These are phyloP conservation scores for Pythium myriotylum DNA, from an alignment of 352 stramenopile genomes.

Conservation along the genomic window DNA sequence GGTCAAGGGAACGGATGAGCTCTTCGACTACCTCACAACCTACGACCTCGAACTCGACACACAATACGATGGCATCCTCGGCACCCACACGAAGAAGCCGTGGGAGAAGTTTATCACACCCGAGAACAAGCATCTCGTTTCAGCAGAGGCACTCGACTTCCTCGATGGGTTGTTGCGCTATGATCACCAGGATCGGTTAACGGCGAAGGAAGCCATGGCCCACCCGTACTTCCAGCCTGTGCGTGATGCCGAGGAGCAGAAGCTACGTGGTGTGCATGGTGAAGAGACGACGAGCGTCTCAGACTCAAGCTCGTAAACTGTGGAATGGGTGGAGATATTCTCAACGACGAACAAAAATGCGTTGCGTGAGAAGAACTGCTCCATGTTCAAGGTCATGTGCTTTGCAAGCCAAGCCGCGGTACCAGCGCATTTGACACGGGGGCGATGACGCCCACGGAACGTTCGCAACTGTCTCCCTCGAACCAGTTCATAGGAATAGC, in stretches of 20 bases:
- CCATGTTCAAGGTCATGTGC: too few species aligned
- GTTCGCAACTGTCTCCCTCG: neutral
- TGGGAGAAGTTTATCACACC: conserved; percentile 99
- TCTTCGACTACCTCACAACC: conserved; percentile 98
- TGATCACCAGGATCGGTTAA: conserved; percentile 97
- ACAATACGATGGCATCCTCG: conserved; percentile 98
- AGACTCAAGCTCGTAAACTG: conserved; percentile 68
- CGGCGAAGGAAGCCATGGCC: conserved; percentile 97
- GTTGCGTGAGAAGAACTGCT: too few species aligned
- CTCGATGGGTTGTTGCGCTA: conserved; percentile 85
- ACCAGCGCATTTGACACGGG: too few species aligned
- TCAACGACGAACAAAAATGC: too few species aligned
- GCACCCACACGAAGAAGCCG: conserved; percentile 97
- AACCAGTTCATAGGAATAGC: neutral
- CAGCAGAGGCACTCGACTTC: conserved; percentile 96
- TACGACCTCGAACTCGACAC: conserved; percentile 99
- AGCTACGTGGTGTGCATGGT: conserved; percentile 56
- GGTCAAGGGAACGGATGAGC: conserved; percentile 97
- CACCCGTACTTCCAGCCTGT: conserved; percentile 98
- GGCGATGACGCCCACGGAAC: neutral
- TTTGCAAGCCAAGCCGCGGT: too few species aligned
- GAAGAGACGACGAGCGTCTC: conserved; percentile 79
- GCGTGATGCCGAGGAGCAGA: conserved; percentile 73
- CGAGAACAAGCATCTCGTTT: conserved; percentile 98
- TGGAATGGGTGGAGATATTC: too few species aligned